These are phyloP conservation scores for Thalassiosira oceanica DNA, from an alignment of 352 stramenopile genomes.

Conservation along the genomic window DNA sequence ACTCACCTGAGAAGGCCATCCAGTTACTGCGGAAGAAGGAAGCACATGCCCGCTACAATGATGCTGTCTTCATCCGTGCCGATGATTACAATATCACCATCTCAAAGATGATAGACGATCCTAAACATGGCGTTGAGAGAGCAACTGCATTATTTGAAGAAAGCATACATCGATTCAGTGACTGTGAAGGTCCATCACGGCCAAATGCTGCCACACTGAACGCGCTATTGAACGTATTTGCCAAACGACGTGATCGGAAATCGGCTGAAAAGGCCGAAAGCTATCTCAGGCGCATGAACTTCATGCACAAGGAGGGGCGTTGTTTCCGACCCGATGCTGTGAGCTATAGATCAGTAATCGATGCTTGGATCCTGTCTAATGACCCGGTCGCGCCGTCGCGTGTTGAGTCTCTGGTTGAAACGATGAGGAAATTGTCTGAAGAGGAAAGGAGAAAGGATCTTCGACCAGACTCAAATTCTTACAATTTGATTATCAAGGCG, in stretches of 20 bases:
- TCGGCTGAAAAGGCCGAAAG: conserved; percentile 20
- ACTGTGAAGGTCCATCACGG: conserved; percentile 1
- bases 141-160: conserved; percentile 37
- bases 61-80: conserved; percentile 7
- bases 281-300: conserved; percentile 14
- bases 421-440: conserved; percentile 34
- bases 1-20: conserved; percentile 31
- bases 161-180: conserved; percentile 13
- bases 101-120: conserved; percentile 36
- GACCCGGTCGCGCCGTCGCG: conserved; percentile 12
- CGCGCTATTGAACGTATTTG: conserved; percentile 36
- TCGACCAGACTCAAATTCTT: conserved; percentile 25
- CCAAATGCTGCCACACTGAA: conserved; percentile 33
- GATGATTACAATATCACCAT: conserved; percentile 34
- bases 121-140: too few species aligned
- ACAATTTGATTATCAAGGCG: conserved; percentile 47
- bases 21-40: conserved; percentile 31
- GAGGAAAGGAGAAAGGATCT: conserved; percentile 26
- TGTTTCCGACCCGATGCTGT: conserved; percentile 27
- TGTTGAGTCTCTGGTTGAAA: conserved; percentile 30
- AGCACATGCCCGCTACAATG: conserved; percentile 20
- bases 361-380: conserved; percentile 32
- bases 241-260: conserved; percentile 26
- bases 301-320: conserved; percentile 14
- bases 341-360: conserved; percentile 30